Evolutionary conservation across 2,329 filamentous ascomycete genomes (phyloP), one percentile per base, ranked within the genome.

Genomic region (Plectosphaerella cucumerina): DNA sequence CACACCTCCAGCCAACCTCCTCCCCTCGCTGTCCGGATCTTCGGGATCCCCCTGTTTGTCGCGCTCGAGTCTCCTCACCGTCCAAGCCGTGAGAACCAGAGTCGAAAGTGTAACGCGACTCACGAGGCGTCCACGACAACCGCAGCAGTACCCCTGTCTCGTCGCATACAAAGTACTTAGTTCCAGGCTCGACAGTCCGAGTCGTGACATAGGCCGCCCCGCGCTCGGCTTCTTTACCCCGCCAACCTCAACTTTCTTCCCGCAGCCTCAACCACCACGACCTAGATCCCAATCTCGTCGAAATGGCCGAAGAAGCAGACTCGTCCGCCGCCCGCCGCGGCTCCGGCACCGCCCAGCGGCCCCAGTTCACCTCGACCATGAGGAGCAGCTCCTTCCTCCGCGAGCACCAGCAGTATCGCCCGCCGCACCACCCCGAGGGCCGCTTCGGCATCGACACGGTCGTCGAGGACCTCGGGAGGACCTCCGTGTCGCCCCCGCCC

Each of bases 401-500:
- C 63, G 82, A 85, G 57, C 79, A 85, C 60, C 81, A 85, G 65
- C 80, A 85, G 61, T 84, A 82, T 57, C 79, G 82, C 46, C 78
- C 80, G 26, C 79, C 80, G 11, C 68, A 70, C 53, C 73, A 73
- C 54, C 72, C 77, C 44, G 81, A 84, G 23, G 72, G 70, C 52
- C 75, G 79, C 62, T 81, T 82, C 56, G 82, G 81, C 55, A 86
- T 86, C 59, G 83, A 86, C 62, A 82, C 81, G 44, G 81, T 86
- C 15, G 77, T 86, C 48, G 82, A 86, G 64, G 78, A 81, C 53
- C 60, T 76, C 31, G 68, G 70, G 53, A 65, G 64, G 26, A 63
- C 68, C 33, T 64, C 63, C 39, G 60, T 73, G 54, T 67, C 66
- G 18, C 62, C 69, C 22, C 63, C 70, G 45, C 66, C 73, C 12